Percentiles rank a stretch among this genome's conserved stretches.
Conservation (phyloP, 495 filamentous ascomycete genomes). For the Halenospora varia region DNA sequence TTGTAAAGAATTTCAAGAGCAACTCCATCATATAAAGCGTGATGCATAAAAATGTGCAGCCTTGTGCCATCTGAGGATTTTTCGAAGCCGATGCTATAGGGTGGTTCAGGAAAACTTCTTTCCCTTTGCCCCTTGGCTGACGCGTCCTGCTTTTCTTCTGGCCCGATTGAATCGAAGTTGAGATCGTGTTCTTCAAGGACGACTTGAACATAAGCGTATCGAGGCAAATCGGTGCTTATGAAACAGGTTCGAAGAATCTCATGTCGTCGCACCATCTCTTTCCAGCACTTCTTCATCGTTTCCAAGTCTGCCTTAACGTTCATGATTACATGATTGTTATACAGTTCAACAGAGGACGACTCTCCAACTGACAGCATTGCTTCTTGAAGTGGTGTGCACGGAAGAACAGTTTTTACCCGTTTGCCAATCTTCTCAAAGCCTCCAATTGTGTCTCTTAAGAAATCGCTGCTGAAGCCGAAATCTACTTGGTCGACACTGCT, state of each 20-base stretch:
- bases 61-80: slow-evolving; percentile 9
- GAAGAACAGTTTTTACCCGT: slow-evolving; percentile 52
- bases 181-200: slow-evolving; percentile 32
- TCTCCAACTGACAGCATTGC: slow-evolving; percentile 57
- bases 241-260: slow-evolving; percentile 60
- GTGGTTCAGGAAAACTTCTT: slow-evolving; percentile 18
- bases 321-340: slow-evolving; percentile 54
- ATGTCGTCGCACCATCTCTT: slow-evolving; percentile 45
- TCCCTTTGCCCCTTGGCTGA: background rate
- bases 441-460: slow-evolving; percentile 29
- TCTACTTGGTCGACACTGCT: background rate
- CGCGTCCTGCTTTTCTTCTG: background rate
- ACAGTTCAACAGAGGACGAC: slow-evolving; percentile 29
- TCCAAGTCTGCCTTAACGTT: slow-evolving; percentile 38
- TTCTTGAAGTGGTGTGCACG: slow-evolving; percentile 80
- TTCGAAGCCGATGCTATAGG: slow-evolving; percentile 29
- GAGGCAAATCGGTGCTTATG: slow-evolving; percentile 40
- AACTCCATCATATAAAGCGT: slow-evolving; percentile 77
- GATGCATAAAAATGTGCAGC: slow-evolving; percentile 65
- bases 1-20: slow-evolving; percentile 60
- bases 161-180: slow-evolving; percentile 1
- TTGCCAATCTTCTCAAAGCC: slow-evolving; percentile 31
- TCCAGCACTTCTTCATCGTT: slow-evolving; percentile 42
- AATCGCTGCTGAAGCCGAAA: slow-evolving; percentile 33
- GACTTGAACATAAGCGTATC: slow-evolving; percentile 54